Base-by-base conservation (phyloP, 306 rosid species). In the Glycine soja region DNA sequence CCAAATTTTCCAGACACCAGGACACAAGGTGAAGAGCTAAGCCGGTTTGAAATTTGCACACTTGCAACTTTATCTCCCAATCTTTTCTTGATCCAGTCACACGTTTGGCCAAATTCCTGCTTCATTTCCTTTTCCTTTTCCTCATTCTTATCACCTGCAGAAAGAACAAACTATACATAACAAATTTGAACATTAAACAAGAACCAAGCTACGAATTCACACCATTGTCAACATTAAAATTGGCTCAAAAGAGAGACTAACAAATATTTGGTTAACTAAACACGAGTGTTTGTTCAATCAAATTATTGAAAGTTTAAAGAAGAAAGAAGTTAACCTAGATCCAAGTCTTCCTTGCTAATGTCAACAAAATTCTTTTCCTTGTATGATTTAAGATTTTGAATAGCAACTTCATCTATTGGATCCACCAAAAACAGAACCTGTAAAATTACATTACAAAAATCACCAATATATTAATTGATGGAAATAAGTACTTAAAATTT, bases 331-430 rank as follows among this genome's bases (percentile, higher is more conserved):
- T 53, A 76, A 95, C 99, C 99, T 86, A 95, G 83, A 83, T 93
- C 97, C 80, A 95, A 84, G 80, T 93, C 99, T 88, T 95, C 98
- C 91, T 95, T 95, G 97, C 96, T 93, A 88, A 93, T 93, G 85
- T 95, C 99, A 80, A 93, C 87, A 77, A 95, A 95, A 83, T 91
- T 87, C 87, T 93, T 95, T 32, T 95, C 99, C 90, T 93, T 93
- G 87, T 86, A 95, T 57, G 97, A 85, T 81, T 93, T 93, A 58
- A 95, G 90, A 87, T 93, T 95, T 86, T 93, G 98, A 88, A 95
- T 48, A 70, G 99, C 97, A 82, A 95, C 89, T 91, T 95, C 99
- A 7, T 95, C 98, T 69, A 95, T 95, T 42, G 99, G 94, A 86
- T 95, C 99, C 70, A 95, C 98, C 80, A 95, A 90, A 88, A 72